phyloP scores from a whole-genome alignment of 768 basidiomycete genomes.

The Tylopilus subfusipes region DNA sequence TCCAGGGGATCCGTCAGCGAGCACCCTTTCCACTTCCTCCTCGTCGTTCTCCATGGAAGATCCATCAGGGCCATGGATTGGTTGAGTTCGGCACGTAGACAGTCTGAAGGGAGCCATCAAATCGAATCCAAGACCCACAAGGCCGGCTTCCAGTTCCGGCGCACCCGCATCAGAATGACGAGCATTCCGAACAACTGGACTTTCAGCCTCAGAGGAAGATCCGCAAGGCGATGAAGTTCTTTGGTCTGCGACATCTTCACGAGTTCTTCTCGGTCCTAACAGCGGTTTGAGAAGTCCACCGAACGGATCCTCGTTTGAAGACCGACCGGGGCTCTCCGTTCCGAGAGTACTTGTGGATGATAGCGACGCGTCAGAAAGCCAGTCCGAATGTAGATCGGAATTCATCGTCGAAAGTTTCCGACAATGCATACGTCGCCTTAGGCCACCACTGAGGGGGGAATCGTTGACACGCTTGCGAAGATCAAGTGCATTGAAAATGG shows the following conservation, averaged over 20 bases:
- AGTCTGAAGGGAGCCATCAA: slow-evolving; percentile 55
- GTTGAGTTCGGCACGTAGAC: slow-evolving; percentile 36
- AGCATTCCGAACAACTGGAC: slow-evolving; percentile 45
- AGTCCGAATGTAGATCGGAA: slow-evolving; percentile 26
- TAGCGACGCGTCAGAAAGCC: slow-evolving; percentile 31
- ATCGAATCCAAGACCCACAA: slow-evolving; percentile 39
- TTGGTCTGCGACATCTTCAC: slow-evolving; percentile 7
- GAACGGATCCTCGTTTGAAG: slow-evolving; percentile 45
- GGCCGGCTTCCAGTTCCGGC: slow-evolving; percentile 32
- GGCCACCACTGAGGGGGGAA: slow-evolving; percentile 42
- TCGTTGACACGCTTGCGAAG: slow-evolving; percentile 39
- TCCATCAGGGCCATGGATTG: slow-evolving; percentile 7
- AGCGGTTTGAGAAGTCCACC: slow-evolving; percentile 41
- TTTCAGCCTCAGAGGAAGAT: slow-evolving; percentile 39
- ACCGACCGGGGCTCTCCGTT: slow-evolving; percentile 23
- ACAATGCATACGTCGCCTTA: slow-evolving; percentile 28
- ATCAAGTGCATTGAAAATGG: slow-evolving; percentile 29
- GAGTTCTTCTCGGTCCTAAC: slow-evolving; percentile 7
- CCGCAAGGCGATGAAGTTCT: slow-evolving; percentile 15
- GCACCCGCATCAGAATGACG: slow-evolving; percentile 21
- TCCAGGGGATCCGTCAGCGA: slow-evolving; percentile 19
- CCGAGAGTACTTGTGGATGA: slow-evolving; percentile 23
- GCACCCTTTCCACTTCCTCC: slow-evolving; percentile 33
- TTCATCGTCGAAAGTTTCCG: slow-evolving; percentile 31
- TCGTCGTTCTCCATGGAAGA: slow-evolving; percentile 28